These are phyloP conservation scores for Eutrema japonicum DNA, from an alignment of 345 rosid species.

Conservation along the genomic window DNA sequence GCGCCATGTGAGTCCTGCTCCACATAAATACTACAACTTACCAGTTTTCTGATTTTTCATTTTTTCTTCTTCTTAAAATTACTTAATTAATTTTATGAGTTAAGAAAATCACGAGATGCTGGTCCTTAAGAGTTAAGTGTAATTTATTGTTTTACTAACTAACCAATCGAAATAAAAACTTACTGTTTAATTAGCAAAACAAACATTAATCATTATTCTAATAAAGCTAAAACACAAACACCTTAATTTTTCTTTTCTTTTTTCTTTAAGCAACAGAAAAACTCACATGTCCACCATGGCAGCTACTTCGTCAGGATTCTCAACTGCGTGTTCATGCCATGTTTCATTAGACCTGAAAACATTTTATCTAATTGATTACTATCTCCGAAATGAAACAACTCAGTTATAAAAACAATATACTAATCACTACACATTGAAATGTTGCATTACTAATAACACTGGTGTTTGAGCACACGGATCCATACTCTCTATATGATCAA, in stretches of 20 bases:
- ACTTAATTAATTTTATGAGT: background rate
- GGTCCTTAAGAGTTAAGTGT: conserved; percentile 10
- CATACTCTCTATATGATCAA: background rate
- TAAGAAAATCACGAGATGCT: conserved; percentile 12
- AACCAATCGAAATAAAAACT: conserved; percentile 8
- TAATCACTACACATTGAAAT: background rate
- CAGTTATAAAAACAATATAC: background rate
- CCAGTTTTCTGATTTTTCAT: conserved; percentile 20
- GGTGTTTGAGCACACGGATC: background rate
- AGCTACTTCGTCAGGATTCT: conserved; percentile 75
- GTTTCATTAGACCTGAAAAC: conserved; percentile 51
- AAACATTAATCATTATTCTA: conserved; percentile 9
- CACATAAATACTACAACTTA: conserved; percentile 41
- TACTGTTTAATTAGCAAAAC: conserved; percentile 7
- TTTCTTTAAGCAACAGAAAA: conserved; percentile 28
- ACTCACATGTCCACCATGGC: conserved; percentile 83
- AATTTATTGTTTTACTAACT: conserved; percentile 22
- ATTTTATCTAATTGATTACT: background rate
- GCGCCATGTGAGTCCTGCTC: conserved; percentile 42
- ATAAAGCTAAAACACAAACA: conserved; percentile 1
- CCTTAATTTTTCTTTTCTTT: background rate
- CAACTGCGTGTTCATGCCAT: conserved; percentile 68
- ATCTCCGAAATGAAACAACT: conserved; percentile 1
- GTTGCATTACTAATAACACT: conserved; percentile 6
- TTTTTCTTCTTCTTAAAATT: background rate